Base-by-base conservation (phyloP, 75 land plant genomes). In the Selaginella tamariscina region DNA sequence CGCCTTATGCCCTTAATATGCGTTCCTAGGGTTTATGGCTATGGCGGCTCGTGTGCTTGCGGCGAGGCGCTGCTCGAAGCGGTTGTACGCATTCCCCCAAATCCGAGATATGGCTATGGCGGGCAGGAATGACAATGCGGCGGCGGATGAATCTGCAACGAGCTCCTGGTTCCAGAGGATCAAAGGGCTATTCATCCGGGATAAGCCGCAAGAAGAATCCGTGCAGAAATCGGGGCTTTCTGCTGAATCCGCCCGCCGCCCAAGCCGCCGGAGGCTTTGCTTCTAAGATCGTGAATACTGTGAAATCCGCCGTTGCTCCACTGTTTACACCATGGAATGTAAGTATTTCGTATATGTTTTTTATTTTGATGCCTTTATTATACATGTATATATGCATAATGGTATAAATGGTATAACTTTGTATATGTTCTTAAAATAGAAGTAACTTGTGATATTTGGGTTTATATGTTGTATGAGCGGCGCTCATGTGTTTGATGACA, bases 101-200 rank as follows among this genome's bases (percentile, higher is more conserved):
- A 15, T 15, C 49, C 5, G 49, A 39, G 49, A 15, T 39, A 39
- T 39, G 49, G 49, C 49, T 15, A 15, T 39, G 15, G 49, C 49
- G 5, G 15, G 49, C 49, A 39, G 15, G 5, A 5, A 39, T 5
- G 49, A 39, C 11, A 39, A 39, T 39, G 49, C 49, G 49, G 49
- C 49, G 49, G 49, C 49, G 49, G 49, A 39, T 5, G 49, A 39
- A 15, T 39, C 49, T 5, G 11, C 15, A 5, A 39, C 5, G 49
- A 39, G 49, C 49, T 39, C 49, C 11, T 39, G 49, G 49, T 39
- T 39, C 49, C 49, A 39, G 49, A 39, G 49, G 49, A 39, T 39
- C 49, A 39, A 39, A 15, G 49, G 49, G 11, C 49, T 39, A 5
- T 39, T 39, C 49, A 15, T 39, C 49, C 49, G 49, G 5, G 49